Base-by-base conservation (phyloP, 148 eudicot genomes). In the Spergularia marina region DNA sequence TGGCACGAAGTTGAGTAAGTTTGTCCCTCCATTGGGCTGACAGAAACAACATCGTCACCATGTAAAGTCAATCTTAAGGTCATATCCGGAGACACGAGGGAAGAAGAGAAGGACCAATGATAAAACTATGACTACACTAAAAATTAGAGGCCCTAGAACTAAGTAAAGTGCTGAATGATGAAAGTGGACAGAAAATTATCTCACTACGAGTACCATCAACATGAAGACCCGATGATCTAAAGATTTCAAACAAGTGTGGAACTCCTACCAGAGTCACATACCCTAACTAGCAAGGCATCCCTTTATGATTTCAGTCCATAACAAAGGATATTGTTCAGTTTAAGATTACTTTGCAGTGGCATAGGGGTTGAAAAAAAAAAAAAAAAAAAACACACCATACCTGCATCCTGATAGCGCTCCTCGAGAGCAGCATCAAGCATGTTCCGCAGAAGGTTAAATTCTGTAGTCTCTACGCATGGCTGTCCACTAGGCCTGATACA, bases 321-420 rank as follows among this genome's bases (percentile, higher is more conserved):
- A 10, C 12, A 23, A 23, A 39, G 64, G 12, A 2, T 21, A 2
- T 1, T 20, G 23, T 21, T 60, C 13, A 21, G 4, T 60, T 60
- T 60, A 1, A 21, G 10, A 60, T 60, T 21, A 60, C 36, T 10
- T 21, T 21, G 2, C 11, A 23, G 12, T 10, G 11, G 20, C 30
- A 18, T 59, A 6, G 1, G 63, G 16, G 17, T 17, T 30, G 34
- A 30, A 1, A 30, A 30, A 30, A 30, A 30, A 30, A 30, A 55
- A 13, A 17, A 1, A 36, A 51, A n/a, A 21, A 21, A 21, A 25
- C 5, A 17, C 63, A 74, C 65, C 68, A 76, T 86, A 92, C 98
- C 98, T 72, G 98, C 98, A 81, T 94, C 98, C 78, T 72, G 82
- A 81, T 91, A 94, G 15, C 97, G 93, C 78, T 90, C 98, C 77